Evolutionary conservation across 148 eudicot species (phyloP).

Genomic region (Beta vulgaris): DNA sequence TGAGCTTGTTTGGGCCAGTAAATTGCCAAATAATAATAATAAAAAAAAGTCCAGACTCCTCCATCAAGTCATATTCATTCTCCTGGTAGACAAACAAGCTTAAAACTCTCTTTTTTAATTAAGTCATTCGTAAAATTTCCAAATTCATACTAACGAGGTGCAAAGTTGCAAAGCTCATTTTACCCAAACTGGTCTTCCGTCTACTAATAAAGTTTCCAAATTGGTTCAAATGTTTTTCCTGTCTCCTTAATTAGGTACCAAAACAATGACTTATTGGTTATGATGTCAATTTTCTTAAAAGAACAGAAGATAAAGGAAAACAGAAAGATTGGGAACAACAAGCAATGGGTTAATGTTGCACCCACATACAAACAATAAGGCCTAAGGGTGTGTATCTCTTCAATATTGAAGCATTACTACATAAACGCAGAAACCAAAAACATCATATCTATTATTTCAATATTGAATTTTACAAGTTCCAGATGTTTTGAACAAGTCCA

Average conservation of each 20-base stretch:
- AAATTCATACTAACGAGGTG: not conserved
- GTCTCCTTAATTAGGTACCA: not conserved
- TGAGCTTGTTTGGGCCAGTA: too few relatives aligned
- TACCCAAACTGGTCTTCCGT: not conserved
- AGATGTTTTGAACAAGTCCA: not conserved
- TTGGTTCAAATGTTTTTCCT: not conserved
- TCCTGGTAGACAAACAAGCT: too few relatives aligned
- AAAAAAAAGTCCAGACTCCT: not conserved
- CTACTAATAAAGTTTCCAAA: not conserved
- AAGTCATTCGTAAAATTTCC: too few relatives aligned
- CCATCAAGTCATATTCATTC: not conserved
- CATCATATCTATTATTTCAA: not conserved
- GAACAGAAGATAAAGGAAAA: not conserved
- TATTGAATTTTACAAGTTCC: not conserved
- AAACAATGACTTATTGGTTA: conserved; percentile 1
- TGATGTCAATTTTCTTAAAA: not conserved
- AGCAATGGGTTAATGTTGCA: not conserved
- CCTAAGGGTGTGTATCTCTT: not conserved
- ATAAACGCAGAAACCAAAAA: not conserved
- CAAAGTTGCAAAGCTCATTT: not conserved
- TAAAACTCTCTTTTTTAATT: too few relatives aligned
- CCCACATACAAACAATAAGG: conserved; percentile 1
- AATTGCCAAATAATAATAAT: too few relatives aligned
- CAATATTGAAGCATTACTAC: not conserved
- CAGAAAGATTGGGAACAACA: not conserved